Percentiles rank a stretch among this genome's conserved stretches.
phyloP scores from a whole-genome alignment of 257 asterid species.

The Solanum clarkiae region DNA sequence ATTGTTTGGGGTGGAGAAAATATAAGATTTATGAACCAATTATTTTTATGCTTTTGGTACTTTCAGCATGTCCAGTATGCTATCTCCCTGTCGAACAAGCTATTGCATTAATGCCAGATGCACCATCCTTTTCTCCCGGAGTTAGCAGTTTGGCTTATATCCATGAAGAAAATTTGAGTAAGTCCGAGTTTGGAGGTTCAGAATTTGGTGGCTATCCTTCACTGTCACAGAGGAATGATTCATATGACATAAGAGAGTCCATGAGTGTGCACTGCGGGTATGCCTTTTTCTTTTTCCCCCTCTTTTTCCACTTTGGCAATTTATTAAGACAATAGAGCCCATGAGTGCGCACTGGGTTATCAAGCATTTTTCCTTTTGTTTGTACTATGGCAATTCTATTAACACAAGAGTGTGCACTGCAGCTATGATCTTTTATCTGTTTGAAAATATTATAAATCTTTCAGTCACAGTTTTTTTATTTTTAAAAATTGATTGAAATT shows the following conservation, averaged over 20 bases:
- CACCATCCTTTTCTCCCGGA: conserved; percentile 70
- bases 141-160: conserved; percentile 49
- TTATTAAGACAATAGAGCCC: background rate
- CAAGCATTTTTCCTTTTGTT: background rate
- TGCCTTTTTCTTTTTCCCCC: conserved; percentile 6
- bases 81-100: conserved; percentile 86
- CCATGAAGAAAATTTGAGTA: conserved; percentile 53
- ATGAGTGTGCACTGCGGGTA: conserved; percentile 95
- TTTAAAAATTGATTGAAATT: background rate
- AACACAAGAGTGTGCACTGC: background rate
- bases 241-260: conserved; percentile 67
- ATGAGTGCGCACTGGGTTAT: background rate
- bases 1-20: background rate
- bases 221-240: conserved; percentile 53
- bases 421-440: background rate
- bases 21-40: background rate
- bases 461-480: background rate
- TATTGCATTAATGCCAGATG: conserved; percentile 53
- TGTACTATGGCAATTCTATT: background rate
- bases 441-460: background rate
- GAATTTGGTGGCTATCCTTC: conserved; percentile 90
- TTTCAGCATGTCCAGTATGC: conserved; percentile 91
- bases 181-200: conserved; percentile 91
- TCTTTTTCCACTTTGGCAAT: background rate
- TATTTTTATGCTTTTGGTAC: background rate